These are phyloP conservation scores for Xylariaceae sp. DNA, from an alignment of 2,329 filamentous ascomycete species.

Conservation along the genomic window DNA sequence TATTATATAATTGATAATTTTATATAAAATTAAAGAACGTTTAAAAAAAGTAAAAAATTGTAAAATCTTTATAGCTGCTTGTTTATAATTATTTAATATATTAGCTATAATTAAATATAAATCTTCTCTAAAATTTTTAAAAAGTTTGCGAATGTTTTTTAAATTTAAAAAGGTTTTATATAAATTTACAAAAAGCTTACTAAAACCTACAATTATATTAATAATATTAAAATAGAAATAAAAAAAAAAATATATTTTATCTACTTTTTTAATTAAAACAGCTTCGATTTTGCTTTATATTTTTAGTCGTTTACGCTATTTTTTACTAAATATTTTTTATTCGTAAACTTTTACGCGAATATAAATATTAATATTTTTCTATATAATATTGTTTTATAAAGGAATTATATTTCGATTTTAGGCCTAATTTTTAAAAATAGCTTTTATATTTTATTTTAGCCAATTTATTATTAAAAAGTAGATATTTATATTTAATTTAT, in stretches of 20 bases:
- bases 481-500: background rate
- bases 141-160: conserved; percentile 4
- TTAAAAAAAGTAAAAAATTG: conserved; percentile 13
- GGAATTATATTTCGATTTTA: conserved; percentile 13
- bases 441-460: conserved; percentile 24
- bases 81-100: background rate
- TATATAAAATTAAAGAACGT: conserved; percentile 3
- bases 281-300: conserved; percentile 22
- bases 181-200: conserved; percentile 8
- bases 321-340: conserved; percentile 16
- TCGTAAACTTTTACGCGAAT: conserved; percentile 19
- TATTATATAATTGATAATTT: conserved; percentile 8
- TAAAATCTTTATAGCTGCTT: conserved; percentile 10
- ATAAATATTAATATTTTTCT: conserved; percentile 26
- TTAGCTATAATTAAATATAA: conserved; percentile 16
- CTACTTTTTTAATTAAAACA: conserved; percentile 20
- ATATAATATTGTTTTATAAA: conserved; percentile 20
- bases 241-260: conserved; percentile 27
- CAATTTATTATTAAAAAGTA: conserved; percentile 26
- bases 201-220: conserved; percentile 11
- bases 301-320: conserved; percentile 21
- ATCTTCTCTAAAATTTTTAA: conserved; percentile 18
- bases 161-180: background rate
- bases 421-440: conserved; percentile 12
- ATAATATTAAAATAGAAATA: background rate